Evolutionary conservation across 495 filamentous ascomycete species (phyloP), one percentile per base, ranked within the genome.

Genomic region (Hypoxylon perforatum): DNA sequence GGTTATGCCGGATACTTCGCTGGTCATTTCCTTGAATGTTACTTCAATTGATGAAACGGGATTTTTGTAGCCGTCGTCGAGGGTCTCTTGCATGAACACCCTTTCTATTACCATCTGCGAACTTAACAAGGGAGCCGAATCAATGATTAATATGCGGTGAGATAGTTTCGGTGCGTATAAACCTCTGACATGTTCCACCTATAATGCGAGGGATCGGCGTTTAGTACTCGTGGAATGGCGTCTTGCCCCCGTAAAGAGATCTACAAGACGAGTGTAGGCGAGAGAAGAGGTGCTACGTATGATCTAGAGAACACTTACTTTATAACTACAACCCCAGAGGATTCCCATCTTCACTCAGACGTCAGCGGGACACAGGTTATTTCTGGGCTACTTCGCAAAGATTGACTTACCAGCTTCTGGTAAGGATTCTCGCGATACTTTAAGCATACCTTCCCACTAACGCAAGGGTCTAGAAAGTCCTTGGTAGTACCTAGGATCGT

Each of bases 101-200:
- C 18, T 59, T 11, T 52, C 22, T 15, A 15, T 8, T 12, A 53
- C 48, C 4, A 30, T 33, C n/a, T n/a, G n/a, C n/a, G n/a, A n/a
- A n/a, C n/a, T n/a, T 35, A 38, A 47, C 3, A 39, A 5, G 5
- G 35, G 39, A 18, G 14, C 30, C 6, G 9, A 33, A 14, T 44
- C 1, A 46, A 1, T 45, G 4, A 19, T n/a, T 15, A 35, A 47
- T 5, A 25, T 5, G 30, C 28, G 7, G 11, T 14, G 22, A 61
- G 25, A 7, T 22, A 38, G 11, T 12, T 30, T 52, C 23, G 38
- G n/a, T 14, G 47, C 8, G 22, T 33, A 35, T 9, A 44, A 45
- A 23, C 51, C 36, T 4, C 47, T 21, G 18, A 61, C 57, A 41
- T 61, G 57, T 36, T 52, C 57, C 47, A 22, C 42, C 57, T 61